These are phyloP conservation scores for Colletotrichum sp. DNA, from an alignment of 2,329 filamentous ascomycete species.

Conservation along the genomic window DNA sequence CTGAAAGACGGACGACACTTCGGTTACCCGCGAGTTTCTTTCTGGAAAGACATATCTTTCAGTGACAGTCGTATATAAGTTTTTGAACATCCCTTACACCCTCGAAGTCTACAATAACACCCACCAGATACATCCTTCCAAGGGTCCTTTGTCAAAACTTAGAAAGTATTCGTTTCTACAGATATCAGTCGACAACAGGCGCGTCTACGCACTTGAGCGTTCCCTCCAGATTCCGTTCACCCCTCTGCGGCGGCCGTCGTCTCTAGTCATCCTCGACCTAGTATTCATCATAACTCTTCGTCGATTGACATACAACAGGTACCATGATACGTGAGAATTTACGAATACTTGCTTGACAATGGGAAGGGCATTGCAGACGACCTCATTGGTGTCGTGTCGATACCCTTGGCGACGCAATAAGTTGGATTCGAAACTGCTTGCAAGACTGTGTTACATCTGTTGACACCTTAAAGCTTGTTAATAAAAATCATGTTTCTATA, in stretches of 20 bases:
- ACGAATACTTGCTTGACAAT: not conserved
- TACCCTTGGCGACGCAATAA: too few relatives aligned
- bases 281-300: not conserved
- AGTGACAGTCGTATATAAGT: not conserved
- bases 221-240: not conserved
- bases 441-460: too few relatives aligned
- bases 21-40: not conserved
- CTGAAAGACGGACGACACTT: not conserved
- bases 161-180: not conserved
- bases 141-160: not conserved
- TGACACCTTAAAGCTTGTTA: too few relatives aligned
- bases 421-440: too few relatives aligned
- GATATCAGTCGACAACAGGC: not conserved
- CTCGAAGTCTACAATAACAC: not conserved
- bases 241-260: fast-evolving
- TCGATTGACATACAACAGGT: not conserved
- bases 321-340: not conserved
- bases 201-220: not conserved
- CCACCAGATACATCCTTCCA: not conserved
- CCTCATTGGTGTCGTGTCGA: too few relatives aligned
- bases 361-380: not conserved
- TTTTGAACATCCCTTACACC: not conserved
- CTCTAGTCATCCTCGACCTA: not conserved
- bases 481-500: too few relatives aligned
- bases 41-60: not conserved